A percentile compares a stretch with the other conserved stretches of the same genome.
Conservation (phyloP, 1,139 yeast species). For the Yamadazyma jaroonii region DNA sequence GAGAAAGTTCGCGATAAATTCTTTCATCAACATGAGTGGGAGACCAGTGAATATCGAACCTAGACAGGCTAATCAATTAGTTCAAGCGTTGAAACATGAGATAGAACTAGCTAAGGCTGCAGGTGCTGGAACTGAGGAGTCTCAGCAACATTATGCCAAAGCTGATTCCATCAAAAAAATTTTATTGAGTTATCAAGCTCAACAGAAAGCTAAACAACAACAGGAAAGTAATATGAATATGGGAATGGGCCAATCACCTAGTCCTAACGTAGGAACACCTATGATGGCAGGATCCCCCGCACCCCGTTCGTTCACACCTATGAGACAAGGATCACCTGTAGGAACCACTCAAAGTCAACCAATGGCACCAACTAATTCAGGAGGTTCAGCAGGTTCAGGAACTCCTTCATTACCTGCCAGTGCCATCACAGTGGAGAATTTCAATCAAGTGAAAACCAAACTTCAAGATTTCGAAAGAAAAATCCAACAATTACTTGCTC, state of each 20-base stretch:
- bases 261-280: neutral
- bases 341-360: neutral
- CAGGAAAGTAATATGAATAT: constrained; percentile 1
- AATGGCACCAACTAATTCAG: neutral
- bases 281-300: neutral
- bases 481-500: constrained; percentile 24
- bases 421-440: constrained; percentile 39
- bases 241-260: neutral
- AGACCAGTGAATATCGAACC: constrained; percentile 38
- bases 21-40: constrained; percentile 3
- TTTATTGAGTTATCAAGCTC: constrained; percentile 41
- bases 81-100: constrained; percentile 58
- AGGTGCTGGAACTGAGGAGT: constrained; percentile 56
- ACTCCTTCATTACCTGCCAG: constrained; percentile 24
- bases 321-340: constrained; percentile 1
- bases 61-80: constrained; percentile 59
- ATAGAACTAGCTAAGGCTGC: constrained; percentile 59
- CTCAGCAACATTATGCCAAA: constrained; percentile 63
- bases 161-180: constrained; percentile 65
- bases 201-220: constrained; percentile 25
- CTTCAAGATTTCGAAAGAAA: constrained; percentile 45
- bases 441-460: constrained; percentile 38
- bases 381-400: constrained; percentile 6
- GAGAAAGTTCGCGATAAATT: neutral
- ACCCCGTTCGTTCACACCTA: constrained; percentile 1